These are phyloP conservation scores for Sodiomyces alkalinus DNA, from an alignment of 2,329 filamentous ascomycete species.

Conservation along the genomic window DNA sequence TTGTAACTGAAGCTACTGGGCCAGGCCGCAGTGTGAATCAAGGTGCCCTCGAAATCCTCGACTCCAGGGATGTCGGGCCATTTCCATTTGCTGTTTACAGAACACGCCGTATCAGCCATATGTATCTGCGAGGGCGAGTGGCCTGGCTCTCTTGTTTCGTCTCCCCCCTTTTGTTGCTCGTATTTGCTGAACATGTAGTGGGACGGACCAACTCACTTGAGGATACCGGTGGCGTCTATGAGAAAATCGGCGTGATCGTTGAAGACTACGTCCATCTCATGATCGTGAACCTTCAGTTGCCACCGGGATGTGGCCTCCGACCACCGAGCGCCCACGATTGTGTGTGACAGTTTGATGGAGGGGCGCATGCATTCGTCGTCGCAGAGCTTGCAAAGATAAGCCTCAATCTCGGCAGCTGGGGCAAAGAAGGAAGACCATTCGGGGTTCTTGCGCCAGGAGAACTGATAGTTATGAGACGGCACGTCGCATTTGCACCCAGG, in stretches of 20 bases:
- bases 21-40: slow-evolving; percentile 40
- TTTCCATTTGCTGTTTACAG: slow-evolving; percentile 27
- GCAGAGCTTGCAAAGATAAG: slow-evolving; percentile 32
- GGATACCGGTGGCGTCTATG: slow-evolving; percentile 32
- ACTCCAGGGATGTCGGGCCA: slow-evolving; percentile 34
- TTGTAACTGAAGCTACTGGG: slow-evolving; percentile 29
- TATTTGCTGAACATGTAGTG: no score
- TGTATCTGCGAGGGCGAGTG: no score
- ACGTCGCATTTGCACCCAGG: slow-evolving; percentile 42
- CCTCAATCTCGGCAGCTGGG: slow-evolving; percentile 36
- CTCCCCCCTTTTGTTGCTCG: no score
- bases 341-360: slow-evolving; percentile 26
- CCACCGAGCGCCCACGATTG: slow-evolving; percentile 27
- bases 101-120: slow-evolving; percentile 5
- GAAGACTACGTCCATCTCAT: slow-evolving; percentile 23
- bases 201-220: slow-evolving; percentile 33
- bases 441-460: slow-evolving; percentile 43
- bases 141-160: no score
- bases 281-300: slow-evolving; percentile 23
- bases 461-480: slow-evolving; percentile 46
- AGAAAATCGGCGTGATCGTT: slow-evolving; percentile 31
- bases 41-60: slow-evolving; percentile 27
- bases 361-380: slow-evolving; percentile 30
- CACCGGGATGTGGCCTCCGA: slow-evolving; percentile 25
- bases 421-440: slow-evolving; percentile 44